Evolutionary conservation across 2,329 filamentous ascomycete genomes (phyloP).

Genomic region (Trichophyton rubrum): DNA sequence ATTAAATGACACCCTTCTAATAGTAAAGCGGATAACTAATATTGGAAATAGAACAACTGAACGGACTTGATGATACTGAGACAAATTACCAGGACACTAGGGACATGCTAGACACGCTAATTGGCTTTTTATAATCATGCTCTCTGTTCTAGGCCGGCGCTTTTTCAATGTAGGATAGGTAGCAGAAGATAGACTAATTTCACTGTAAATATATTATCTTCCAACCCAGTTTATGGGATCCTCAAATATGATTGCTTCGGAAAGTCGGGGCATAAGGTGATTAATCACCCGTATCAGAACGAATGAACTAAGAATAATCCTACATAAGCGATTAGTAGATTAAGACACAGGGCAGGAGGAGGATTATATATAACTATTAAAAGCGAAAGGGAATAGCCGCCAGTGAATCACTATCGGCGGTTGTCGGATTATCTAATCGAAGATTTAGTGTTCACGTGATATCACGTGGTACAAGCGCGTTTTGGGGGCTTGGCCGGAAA

Average conservation of each 20-base stretch:
- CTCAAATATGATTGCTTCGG: too few species aligned
- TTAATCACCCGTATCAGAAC: too few species aligned
- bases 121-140: constrained; percentile 24
- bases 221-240: too few species aligned
- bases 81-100: constrained; percentile 43
- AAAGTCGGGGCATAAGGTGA: too few species aligned
- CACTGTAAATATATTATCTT: background rate
- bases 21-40: background rate
- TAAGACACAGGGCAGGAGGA: too few species aligned
- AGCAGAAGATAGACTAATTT: background rate
- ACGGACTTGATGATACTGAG: constrained; percentile 43
- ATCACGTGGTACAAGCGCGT: background rate
- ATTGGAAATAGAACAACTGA: constrained; percentile 43
- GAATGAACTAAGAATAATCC: too few species aligned
- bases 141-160: background rate
- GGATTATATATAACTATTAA: too few species aligned
- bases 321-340: too few species aligned
- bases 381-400: too few species aligned
- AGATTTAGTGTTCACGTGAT: background rate
- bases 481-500: background rate
- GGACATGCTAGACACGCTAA: constrained; percentile 54
- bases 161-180: background rate
- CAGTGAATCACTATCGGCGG: too few species aligned
- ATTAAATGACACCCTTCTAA: background rate
- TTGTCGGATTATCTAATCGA: too few species aligned